Conservation (phyloP, 2,329 filamentous ascomycete species). For the Aureobasidium sp. region DNA sequence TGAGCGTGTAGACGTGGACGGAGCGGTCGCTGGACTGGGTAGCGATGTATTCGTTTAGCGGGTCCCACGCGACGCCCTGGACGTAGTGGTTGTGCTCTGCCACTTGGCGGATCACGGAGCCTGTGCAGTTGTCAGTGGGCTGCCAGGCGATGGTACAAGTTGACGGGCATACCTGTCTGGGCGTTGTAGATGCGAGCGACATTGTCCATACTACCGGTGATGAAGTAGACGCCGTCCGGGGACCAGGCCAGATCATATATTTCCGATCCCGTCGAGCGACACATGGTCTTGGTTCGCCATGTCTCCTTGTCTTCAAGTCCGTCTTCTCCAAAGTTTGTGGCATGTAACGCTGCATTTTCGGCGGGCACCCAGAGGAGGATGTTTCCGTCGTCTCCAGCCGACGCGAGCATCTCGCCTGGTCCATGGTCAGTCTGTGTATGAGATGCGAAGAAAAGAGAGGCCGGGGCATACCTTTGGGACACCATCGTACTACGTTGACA, state of each 20-base stretch:
- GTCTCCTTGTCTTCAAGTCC: conserved; percentile 88
- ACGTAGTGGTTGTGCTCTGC: conserved; percentile 98
- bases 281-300: conserved; percentile 98
- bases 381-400: conserved; percentile 94
- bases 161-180: conserved; percentile 60
- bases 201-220: conserved; percentile 99
- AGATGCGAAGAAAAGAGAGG: not conserved
- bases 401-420: conserved; percentile 83
- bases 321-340: conserved; percentile 68
- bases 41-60: conserved; percentile 93
- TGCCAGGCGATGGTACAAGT: conserved; percentile 4
- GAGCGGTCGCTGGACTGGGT: conserved; percentile 97
- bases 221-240: conserved; percentile 92
- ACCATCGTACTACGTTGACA: conserved; percentile 96
- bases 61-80: conserved; percentile 97
- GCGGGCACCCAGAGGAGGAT: conserved; percentile 93
- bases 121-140: conserved; percentile 30
- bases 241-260: conserved; percentile 99
- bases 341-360: conserved; percentile 58
- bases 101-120: conserved; percentile 76
- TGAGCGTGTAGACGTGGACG: conserved; percentile 93
- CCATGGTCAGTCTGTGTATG: not conserved
- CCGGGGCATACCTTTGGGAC: conserved; percentile 68
- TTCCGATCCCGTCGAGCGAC: conserved; percentile 84
- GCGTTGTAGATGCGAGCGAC: conserved; percentile 95